These are phyloP conservation scores for Pichia exigua DNA, from an alignment of 805 yeast genomes.

Conservation along the genomic window DNA sequence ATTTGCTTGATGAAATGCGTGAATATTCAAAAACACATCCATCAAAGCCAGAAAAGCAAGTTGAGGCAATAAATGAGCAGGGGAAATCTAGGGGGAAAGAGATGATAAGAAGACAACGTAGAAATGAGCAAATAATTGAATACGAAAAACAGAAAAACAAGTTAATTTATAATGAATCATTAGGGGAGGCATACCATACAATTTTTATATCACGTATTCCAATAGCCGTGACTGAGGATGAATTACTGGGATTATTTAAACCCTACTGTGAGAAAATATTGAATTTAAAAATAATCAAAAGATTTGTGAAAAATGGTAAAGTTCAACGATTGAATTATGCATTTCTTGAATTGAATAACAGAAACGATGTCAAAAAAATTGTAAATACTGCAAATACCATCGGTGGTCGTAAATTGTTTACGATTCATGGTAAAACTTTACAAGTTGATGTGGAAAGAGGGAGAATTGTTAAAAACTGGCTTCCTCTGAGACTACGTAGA, in stretches of 20 bases:
- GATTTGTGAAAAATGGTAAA: neutral
- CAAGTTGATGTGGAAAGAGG: constrained; percentile 72
- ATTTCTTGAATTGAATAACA: neutral
- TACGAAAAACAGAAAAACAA: neutral
- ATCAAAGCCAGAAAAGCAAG: neutral
- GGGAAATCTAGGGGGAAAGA: neutral
- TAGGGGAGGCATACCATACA: constrained; percentile 70
- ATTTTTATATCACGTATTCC: constrained; percentile 70
- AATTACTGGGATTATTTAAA: constrained; percentile 21
- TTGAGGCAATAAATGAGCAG: neutral
- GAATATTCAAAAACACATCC: neutral
- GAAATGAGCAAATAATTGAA: neutral
- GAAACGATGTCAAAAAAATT: neutral
- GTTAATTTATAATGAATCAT: neutral
- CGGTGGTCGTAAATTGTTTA: constrained; percentile 2
- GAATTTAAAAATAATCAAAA: neutral
- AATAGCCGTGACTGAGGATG: constrained; percentile 57
- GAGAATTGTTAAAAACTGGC: constrained; percentile 56
- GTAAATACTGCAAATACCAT: constrained; percentile 28
- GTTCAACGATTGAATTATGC: neutral
- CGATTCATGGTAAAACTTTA: constrained; percentile 45
- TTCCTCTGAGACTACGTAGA: constrained; percentile 76
- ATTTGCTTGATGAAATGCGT: neutral
- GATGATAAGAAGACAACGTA: neutral
- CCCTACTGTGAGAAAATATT: neutral